phyloP scores from a whole-genome alignment of 306 rosid genomes.

The Calophaca sinica region DNA sequence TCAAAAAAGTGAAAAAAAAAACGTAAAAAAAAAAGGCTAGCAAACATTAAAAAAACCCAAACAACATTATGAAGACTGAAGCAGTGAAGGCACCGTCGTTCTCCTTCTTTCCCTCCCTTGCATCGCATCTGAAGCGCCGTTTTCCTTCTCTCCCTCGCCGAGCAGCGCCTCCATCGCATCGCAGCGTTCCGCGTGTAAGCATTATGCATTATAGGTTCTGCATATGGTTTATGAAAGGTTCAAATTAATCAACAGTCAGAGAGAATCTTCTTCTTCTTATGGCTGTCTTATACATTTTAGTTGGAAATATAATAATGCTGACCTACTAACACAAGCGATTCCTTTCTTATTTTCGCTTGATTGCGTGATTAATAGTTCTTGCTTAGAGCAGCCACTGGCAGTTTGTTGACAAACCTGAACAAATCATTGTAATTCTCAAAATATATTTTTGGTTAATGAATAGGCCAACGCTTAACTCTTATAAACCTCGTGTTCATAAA shows the following conservation, averaged over 20 bases:
- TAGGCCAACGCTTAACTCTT: background rate
- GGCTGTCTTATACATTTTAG: background rate
- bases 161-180: too few relatives aligned
- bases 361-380: background rate
- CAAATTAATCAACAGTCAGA: conserved; percentile 1
- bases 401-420: conserved; percentile 19
- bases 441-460: conserved; percentile 8
- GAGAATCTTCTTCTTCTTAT: background rate
- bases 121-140: too few relatives aligned
- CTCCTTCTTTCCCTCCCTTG: too few relatives aligned
- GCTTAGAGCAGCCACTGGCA: conserved; percentile 20
- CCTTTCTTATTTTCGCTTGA: conserved; percentile 7
- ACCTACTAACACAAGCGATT: background rate
- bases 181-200: too few relatives aligned
- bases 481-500: background rate
- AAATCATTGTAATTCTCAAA: background rate
- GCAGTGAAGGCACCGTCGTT: too few relatives aligned
- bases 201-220: conserved; percentile 28
- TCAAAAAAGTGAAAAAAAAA: too few relatives aligned
- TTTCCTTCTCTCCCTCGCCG: too few relatives aligned
- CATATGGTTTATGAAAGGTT: conserved; percentile 16
- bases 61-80: too few relatives aligned
- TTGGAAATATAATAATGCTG: background rate
- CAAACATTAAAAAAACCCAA: too few relatives aligned
- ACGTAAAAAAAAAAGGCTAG: too few relatives aligned